phyloP scores from a whole-genome alignment of 257 asterid genomes.

The Solanum bulbocastanum region DNA sequence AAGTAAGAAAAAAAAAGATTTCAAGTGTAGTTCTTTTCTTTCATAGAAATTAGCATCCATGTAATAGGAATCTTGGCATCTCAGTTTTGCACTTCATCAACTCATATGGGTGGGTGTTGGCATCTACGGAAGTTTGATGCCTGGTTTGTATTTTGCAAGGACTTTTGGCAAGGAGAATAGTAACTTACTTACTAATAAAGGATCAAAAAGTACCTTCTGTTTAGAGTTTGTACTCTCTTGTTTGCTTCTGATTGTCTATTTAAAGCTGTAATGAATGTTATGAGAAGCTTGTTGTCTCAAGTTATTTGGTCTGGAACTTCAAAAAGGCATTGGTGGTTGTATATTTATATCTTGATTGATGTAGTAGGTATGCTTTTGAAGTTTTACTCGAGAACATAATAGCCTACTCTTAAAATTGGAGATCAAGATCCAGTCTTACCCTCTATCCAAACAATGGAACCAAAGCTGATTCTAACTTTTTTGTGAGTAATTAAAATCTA shows the following conservation, averaged over 20 bases:
- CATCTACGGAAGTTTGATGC: background rate
- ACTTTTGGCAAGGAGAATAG: background rate
- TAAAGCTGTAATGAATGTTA: background rate
- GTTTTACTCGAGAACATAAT: background rate
- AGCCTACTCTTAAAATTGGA: background rate
- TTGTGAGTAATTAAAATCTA: background rate
- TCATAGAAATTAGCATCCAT: background rate
- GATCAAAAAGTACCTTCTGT: background rate
- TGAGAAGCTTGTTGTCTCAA: background rate
- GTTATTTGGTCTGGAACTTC: background rate
- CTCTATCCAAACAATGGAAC: background rate
- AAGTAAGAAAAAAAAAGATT: background rate
- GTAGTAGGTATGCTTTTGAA: background rate
- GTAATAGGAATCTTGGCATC: background rate
- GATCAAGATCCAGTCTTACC: background rate
- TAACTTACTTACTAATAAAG: background rate
- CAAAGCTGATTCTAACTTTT: background rate
- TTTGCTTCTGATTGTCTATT: background rate
- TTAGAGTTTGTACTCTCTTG: background rate
- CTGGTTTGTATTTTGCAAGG: background rate
- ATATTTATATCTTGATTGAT: background rate
- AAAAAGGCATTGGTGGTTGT: background rate
- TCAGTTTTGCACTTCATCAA: background rate
- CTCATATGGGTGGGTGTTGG: background rate
- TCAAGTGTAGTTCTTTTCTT: background rate